Evolutionary conservation across 257 asterid genomes (phyloP), one percentile per base, ranked within the genome.

Genomic region (Primulina eburnea): DNA sequence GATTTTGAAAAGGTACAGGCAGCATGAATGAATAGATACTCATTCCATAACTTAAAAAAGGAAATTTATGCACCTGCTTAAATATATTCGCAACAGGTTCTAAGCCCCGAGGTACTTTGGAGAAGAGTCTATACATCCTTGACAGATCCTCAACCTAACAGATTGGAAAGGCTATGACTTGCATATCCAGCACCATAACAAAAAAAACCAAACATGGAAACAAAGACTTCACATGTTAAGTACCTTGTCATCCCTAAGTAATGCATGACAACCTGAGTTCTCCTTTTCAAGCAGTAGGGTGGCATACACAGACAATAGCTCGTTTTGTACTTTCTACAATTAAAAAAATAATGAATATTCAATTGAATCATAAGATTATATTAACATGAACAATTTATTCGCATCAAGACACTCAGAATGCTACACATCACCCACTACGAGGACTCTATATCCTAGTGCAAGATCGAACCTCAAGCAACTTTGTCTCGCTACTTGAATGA

Each of bases 231-330:
- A 17, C 63, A 43, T 71, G 40, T 40, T 7, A 61, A 33, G 72
- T 78, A 94, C 99, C 97, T 94, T 94, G 80, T 94, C 98, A 81
- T 94, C 97, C 75, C 92, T 87, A 33, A 94, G 98, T 77, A 94
- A 81, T 0, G 96, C 96, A 74, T 88, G 97, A 60, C 99, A 94
- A 67, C 99, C 99, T 10, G 99, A 94, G 75, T 94, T 92, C 87
- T 94, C 99, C 82, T 94, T 94, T 87, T 94, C 99, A 59, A 94
- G 80, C 55, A 94, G 82, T 83, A 92, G 99, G 71, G 93, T 81
- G 72, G 98, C 97, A 81, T 94, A 89, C 60, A 94, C 99, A 55
- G 95, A 76, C 84, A 94, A 82, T 73, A 92, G 81, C 82, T 94
- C 97, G 35, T 85, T 91, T 83, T 92, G 98, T 67, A 85, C 97